These are phyloP conservation scores for Plantago ovata DNA, from an alignment of 257 asterid species.

Conservation along the genomic window DNA sequence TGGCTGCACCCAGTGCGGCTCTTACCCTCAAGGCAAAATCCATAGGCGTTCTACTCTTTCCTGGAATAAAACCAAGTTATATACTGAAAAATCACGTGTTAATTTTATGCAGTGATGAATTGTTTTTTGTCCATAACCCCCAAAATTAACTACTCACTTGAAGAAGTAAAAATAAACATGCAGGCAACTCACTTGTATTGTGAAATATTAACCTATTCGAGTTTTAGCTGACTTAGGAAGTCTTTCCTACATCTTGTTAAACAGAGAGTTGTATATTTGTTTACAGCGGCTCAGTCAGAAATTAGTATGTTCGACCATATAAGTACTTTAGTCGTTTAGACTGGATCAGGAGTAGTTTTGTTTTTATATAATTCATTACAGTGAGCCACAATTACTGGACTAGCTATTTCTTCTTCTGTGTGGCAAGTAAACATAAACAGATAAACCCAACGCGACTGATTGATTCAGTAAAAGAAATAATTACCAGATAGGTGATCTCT, in stretches of 20 bases:
- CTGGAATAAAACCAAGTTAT: constrained; percentile 32
- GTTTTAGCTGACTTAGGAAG: no score
- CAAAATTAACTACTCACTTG: background rate
- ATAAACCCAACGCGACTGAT: background rate
- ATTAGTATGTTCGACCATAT: no score
- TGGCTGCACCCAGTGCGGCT: constrained; percentile 75
- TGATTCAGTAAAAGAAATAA: constrained; percentile 6
- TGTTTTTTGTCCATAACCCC: background rate
- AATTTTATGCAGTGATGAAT: background rate
- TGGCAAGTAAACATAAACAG: no score
- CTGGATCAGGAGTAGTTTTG: no score
- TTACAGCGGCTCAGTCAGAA: no score
- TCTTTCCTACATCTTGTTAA: no score
- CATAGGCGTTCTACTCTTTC: constrained; percentile 52
- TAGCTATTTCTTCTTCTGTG: no score
- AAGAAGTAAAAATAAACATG: background rate
- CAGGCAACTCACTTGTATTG: background rate
- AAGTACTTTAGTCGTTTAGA: no score
- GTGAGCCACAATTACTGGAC: no score
- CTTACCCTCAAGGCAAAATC: constrained; percentile 66
- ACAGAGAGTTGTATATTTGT: no score
- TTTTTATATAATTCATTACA: no score
- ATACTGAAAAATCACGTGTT: background rate
- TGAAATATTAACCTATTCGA: no score
- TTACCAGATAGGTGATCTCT: constrained; percentile 90